phyloP scores from a whole-genome alignment of 768 basidiomycete species.

The Pleurotus citrinopileatus region DNA sequence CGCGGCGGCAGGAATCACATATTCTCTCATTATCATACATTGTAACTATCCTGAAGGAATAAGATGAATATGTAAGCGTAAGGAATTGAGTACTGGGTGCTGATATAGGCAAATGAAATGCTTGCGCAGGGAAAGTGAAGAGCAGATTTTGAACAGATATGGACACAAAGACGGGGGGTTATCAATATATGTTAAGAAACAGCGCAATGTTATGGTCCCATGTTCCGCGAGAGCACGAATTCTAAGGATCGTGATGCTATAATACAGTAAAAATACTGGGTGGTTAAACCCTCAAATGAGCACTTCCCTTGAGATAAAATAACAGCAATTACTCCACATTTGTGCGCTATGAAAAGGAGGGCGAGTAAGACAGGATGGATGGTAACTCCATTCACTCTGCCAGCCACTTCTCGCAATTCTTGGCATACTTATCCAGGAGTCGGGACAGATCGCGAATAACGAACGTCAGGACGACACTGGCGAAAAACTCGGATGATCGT shows the following conservation, averaged over 20 bases:
- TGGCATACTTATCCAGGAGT: conserved; percentile 88
- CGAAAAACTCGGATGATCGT: conserved; percentile 89
- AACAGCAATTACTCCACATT: conserved; percentile 6
- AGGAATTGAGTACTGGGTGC: conserved; percentile 14
- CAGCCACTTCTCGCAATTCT: conserved; percentile 92
- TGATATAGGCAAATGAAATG: conserved; percentile 10
- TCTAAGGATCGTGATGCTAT: conserved; percentile 10
- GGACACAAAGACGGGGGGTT: conserved; percentile 10
- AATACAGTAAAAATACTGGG: conserved; percentile 10
- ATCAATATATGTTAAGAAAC: conserved; percentile 11
- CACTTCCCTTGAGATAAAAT: conserved; percentile 10
- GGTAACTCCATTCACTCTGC: conserved; percentile 52
- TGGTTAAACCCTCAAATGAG: not conserved
- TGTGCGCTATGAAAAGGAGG: not conserved
- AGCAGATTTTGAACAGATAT: conserved; percentile 14
- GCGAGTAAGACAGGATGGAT: not conserved
- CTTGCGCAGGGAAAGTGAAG: conserved; percentile 14
- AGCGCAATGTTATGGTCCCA: conserved; percentile 8
- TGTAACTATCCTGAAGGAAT: conserved; percentile 10
- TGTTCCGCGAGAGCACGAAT: conserved; percentile 8
- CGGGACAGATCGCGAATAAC: conserved; percentile 86
- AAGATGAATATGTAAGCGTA: conserved; percentile 18
- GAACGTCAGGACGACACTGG: conserved; percentile 83
- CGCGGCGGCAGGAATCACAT: not conserved
- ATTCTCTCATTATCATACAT: conserved; percentile 17